These are phyloP conservation scores for Gorgonomyces haynaldii DNA, from an alignment of 192 early-diverging fungal species.

Conservation along the genomic window DNA sequence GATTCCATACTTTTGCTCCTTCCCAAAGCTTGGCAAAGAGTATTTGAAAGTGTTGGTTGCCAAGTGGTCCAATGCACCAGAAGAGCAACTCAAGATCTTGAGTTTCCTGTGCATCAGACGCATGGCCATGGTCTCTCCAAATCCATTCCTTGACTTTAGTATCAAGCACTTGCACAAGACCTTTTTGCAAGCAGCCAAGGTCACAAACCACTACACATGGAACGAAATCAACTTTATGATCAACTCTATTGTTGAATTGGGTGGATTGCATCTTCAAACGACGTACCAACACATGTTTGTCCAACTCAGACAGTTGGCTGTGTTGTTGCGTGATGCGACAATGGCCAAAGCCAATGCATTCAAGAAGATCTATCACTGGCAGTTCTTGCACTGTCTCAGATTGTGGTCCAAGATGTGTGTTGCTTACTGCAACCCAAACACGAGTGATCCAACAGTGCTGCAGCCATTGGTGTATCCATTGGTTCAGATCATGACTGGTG, in stretches of 20 bases:
- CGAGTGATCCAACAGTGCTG: constrained; percentile 10
- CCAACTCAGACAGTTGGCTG: constrained; percentile 87
- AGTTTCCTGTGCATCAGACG: constrained; percentile 75
- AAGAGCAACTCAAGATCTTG: constrained; percentile 64
- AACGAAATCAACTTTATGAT: constrained; percentile 81
- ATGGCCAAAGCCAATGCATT: constrained; percentile 72
- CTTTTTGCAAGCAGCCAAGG: constrained; percentile 65
- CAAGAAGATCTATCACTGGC: constrained; percentile 94
- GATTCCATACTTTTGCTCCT: constrained; percentile 68
- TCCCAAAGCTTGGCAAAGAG: constrained; percentile 69
- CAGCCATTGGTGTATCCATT: constrained; percentile 76
- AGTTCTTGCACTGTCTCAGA: constrained; percentile 83
- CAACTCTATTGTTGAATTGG: constrained; percentile 83
- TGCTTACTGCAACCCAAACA: constrained; percentile 50
- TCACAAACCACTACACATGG: constrained; percentile 69
- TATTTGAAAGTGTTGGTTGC: constrained; percentile 55
- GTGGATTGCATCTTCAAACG: constrained; percentile 59
- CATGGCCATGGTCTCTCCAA: constrained; percentile 42
- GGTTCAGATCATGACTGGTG: constrained; percentile 31
- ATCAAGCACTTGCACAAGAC: constrained; percentile 75
- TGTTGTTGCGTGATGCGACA: constrained; percentile 81
- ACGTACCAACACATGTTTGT: constrained; percentile 91
- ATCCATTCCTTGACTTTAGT: constrained; percentile 49
- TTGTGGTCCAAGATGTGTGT: constrained; percentile 80
- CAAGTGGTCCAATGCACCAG: constrained; percentile 21